Percentiles rank a stretch among this genome's conserved stretches.
phyloP scores from a whole-genome alignment of 2,329 filamentous ascomycete species.

The Intubia oerlemansii region DNA sequence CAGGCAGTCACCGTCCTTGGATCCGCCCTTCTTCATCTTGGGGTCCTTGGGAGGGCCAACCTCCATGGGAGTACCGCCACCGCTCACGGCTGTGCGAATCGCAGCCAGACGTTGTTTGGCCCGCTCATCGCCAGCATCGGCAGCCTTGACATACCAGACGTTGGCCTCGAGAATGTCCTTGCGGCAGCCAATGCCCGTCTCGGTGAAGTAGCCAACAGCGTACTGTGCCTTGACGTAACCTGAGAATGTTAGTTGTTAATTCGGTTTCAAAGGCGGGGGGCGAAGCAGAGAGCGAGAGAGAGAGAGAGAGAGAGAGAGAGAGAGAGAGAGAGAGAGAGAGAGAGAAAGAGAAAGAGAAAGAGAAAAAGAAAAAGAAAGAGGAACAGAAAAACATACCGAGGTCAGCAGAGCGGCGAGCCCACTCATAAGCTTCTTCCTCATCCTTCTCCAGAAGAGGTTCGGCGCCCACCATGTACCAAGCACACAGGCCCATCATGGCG shows the following conservation, averaged over 20 bases:
- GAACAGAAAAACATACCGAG: too few species aligned
- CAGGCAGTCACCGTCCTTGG: slow-evolving; percentile 30
- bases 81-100: slow-evolving; percentile 62
- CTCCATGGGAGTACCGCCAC: slow-evolving; percentile 33
- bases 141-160: slow-evolving; percentile 93
- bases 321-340: not conserved
- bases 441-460: slow-evolving; percentile 85
- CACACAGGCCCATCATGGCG: slow-evolving; percentile 96
- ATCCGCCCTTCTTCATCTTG: slow-evolving; percentile 26
- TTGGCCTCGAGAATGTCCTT: slow-evolving; percentile 92
- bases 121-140: slow-evolving; percentile 75
- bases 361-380: too few species aligned
- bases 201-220: slow-evolving; percentile 88
- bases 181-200: slow-evolving; percentile 93
- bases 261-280: not conserved
- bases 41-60: slow-evolving; percentile 27
- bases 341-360: too few species aligned
- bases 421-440: slow-evolving; percentile 89
- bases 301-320: not conserved
- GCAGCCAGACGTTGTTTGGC: slow-evolving; percentile 72
- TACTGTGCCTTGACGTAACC: slow-evolving; percentile 66
- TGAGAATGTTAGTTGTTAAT: too few species aligned
- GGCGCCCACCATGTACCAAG: slow-evolving; percentile 95
- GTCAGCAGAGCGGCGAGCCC: slow-evolving; percentile 74
- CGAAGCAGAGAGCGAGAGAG: too few species aligned